Evolutionary conservation across 1,284 basidiomycete species (phyloP).

Genomic region (Inonotus hispidus): DNA sequence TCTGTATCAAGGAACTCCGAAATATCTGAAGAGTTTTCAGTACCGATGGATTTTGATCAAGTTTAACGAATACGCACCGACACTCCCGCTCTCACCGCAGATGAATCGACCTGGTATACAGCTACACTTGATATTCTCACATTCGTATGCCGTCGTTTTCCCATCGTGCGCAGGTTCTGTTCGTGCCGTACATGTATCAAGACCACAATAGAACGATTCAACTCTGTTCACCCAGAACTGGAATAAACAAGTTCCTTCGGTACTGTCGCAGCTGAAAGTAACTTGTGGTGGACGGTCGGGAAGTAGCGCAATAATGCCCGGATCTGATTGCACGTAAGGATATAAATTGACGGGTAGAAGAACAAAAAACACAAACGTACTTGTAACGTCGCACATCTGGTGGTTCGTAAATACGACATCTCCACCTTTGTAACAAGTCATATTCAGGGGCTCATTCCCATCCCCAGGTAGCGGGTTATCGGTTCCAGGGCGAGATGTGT

Average conservation of each 20-base stretch:
- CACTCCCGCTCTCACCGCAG: slow-evolving; percentile 92
- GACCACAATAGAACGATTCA: slow-evolving; percentile 93
- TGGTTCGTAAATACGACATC: slow-evolving; percentile 89
- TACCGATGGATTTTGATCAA: slow-evolving; percentile 1
- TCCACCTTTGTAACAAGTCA: slow-evolving; percentile 93
- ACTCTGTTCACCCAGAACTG: slow-evolving; percentile 96
- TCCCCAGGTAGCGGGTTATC: neutral
- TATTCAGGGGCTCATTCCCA: slow-evolving; percentile 52
- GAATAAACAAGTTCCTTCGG: slow-evolving; percentile 71
- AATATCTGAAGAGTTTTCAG: slow-evolving; percentile 62
- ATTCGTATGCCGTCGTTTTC: slow-evolving; percentile 75
- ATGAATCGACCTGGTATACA: slow-evolving; percentile 93
- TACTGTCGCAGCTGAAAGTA: slow-evolving; percentile 82
- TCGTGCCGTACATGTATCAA: slow-evolving; percentile 62
- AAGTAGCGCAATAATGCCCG: slow-evolving; percentile 86
- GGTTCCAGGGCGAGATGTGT: slow-evolving; percentile 33
- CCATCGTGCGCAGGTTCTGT: slow-evolving; percentile 50
- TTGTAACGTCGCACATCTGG: slow-evolving; percentile 98
- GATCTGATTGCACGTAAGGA: slow-evolving; percentile 45
- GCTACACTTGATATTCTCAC: slow-evolving; percentile 80
- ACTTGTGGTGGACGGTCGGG: slow-evolving; percentile 88
- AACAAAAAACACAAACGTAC: slow-evolving; percentile 41
- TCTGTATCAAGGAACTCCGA: slow-evolving; percentile 87
- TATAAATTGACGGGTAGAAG: neutral
- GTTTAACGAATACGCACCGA: slow-evolving; percentile 54